Base-by-base conservation (phyloP, 2,329 filamentous ascomycete genomes). In the Venturia nashicola region DNA sequence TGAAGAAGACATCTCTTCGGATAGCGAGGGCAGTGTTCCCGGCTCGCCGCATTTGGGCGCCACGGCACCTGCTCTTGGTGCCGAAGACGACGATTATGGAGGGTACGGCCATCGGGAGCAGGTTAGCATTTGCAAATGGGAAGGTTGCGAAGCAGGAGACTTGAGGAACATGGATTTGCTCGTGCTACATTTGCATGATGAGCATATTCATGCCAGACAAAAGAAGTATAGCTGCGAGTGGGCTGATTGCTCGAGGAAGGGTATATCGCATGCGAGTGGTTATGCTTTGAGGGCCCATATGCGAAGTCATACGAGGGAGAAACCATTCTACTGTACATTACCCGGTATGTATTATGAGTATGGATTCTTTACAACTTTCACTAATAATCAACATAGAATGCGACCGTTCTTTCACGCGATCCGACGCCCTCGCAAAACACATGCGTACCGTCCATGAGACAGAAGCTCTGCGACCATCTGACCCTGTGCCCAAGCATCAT, bases 211-310 rank as follows among this genome's bases (percentile, higher is more conserved):
- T 72, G 90, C 87, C 66, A 85, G 92, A 63, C 90, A 94, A 77
- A 96, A 96, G 77, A 96, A 94, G 75, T 97, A 97, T 74, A 91
- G 90, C n/a, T 99, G 94, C 76, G 93, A 97, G 76, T 99, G 94
- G 94, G 85, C 84, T 65, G 93, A 93, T 68, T 99, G 94, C 74
- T 83, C 82, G 62, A 80, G 92, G 66, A 97, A 96, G 78, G 91
- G 91, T 65, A 86, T 94, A 76, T 86, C 90, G 20, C 94, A 99
- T 76, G 93, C 93, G 1, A 96, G 91, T 71, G 94, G 91, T 2
- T 99, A 99, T 77, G 94, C 94, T 5, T 79, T 99, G 67, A 92
- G 96, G 74, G 94, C 94, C 11, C 94, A 99, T 72, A 96, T 99
- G 92, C 83, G 94, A 69, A 97, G 92, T 73, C 94, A 99, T 74